Base-by-base conservation (phyloP, 306 rosid species). In the Alnus rubra region DNA sequence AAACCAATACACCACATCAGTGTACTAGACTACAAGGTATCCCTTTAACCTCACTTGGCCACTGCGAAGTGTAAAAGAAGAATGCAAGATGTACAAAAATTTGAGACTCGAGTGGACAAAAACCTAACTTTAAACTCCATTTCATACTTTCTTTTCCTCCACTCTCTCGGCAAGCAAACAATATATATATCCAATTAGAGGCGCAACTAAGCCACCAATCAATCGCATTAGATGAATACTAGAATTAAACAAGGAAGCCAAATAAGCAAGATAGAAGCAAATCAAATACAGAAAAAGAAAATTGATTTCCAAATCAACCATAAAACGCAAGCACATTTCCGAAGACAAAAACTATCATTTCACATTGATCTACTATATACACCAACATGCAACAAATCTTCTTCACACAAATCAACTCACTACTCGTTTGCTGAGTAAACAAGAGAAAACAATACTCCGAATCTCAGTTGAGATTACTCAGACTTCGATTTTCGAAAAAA, bases 351-450 rank as follows among this genome's bases (percentile, higher is more conserved):
- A 19, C 71, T 48, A 56, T 30, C 50, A 76, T 14, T 78, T 54
- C 74, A 59, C 88, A 80, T 56, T 80, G 90, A 86, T 85, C 88
- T 74, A 42, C 64, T 55, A 68, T 15, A 67, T 15, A 78, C 53
- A 52, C 70, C 79, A 76, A 48, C 67, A 84, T 82, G 87, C 84
- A 83, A 80, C 62, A 82, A 83, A 65, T 9, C 70, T 52, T 49
- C 68, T 12, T 60, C 64, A 74, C 18, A 47, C 63, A 74, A 77
- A 79, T 39, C 68, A 67, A 74, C 80, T 30, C 71, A 39, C 77
- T 68, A 28, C 73, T 62, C 60, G 63, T 71, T 35, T 5, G 56
- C 64, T 31, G 63, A 58, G 39, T 19, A 67, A 45, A 11, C 23
- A 10, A 5, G 59, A 6, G 60, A 23, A 81, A 75, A 19, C 56